These are phyloP conservation scores for Cercospora sojina DNA, from an alignment of 2,329 filamentous ascomycete species.

Conservation along the genomic window DNA sequence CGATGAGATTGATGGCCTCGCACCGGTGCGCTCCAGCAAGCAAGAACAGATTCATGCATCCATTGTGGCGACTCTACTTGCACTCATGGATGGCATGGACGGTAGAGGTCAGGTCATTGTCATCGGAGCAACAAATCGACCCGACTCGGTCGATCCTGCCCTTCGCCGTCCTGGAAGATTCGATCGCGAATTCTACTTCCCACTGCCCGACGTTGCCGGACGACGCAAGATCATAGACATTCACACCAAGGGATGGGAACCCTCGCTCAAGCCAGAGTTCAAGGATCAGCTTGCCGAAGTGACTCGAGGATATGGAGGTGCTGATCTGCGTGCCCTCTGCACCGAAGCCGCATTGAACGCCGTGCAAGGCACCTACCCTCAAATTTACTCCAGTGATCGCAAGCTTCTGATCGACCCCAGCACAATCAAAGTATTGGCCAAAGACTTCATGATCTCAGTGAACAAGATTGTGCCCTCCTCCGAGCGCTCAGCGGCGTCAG, in stretches of 20 bases:
- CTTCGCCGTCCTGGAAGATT: conserved; percentile 90
- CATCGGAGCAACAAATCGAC: conserved; percentile 96
- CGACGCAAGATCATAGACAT: conserved; percentile 89
- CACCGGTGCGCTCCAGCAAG: conserved; percentile 93
- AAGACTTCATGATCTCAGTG: conserved; percentile 95
- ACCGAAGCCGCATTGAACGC: conserved; percentile 95
- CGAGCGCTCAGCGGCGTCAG: conserved; percentile 81
- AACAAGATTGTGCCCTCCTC: conserved; percentile 97
- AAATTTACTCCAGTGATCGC: conserved; percentile 88
- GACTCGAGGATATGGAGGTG: conserved; percentile 95
- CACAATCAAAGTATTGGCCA: conserved; percentile 81
- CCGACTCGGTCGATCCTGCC: conserved; percentile 95
- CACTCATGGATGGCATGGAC: conserved; percentile 97
- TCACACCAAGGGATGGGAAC: conserved; percentile 90
- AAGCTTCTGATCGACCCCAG: conserved; percentile 85
- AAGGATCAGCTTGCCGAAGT: conserved; percentile 80
- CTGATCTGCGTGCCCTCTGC: conserved; percentile 87
- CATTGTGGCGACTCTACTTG: conserved; percentile 90
- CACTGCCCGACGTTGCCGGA: conserved; percentile 76
- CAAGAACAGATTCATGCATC: conserved; percentile 98
- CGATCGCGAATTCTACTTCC: conserved; percentile 97
- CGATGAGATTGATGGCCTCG: conserved; percentile 95
- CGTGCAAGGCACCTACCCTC: conserved; percentile 91
- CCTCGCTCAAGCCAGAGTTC: conserved; percentile 69
- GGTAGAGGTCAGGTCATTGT: conserved; percentile 97